Percentiles rank a stretch among this genome's conserved stretches.
Conservation (phyloP, 805 yeast species). For the Hanseniaspora singularis region DNA sequence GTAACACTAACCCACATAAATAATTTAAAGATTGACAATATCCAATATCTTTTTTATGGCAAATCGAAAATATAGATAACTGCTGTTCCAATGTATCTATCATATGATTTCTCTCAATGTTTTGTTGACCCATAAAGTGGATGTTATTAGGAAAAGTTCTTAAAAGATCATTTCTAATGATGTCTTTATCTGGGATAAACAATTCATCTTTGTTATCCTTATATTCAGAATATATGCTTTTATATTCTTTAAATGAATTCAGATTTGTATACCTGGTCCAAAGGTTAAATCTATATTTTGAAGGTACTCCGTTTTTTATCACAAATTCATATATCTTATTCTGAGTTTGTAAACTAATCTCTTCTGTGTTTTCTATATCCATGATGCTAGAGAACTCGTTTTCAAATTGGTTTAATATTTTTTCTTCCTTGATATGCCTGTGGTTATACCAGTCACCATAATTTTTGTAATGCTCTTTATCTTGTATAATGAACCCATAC, state of each 20-base stretch:
- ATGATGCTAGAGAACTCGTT: neutral
- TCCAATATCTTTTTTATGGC: conserved; percentile 43
- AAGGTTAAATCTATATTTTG: conserved; percentile 5
- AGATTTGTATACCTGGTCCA: conserved; percentile 2
- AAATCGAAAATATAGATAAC: conserved; percentile 3
- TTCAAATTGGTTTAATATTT: neutral
- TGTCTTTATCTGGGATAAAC: conserved; percentile 52
- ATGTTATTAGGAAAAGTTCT: conserved; percentile 92
- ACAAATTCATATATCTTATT: conserved; percentile 5
- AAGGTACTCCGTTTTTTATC: neutral
- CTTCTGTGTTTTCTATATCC: neutral
- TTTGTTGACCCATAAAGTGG: conserved; percentile 46
- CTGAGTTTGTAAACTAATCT: neutral
- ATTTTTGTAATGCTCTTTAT: neutral
- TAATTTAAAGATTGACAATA: conserved; percentile 94
- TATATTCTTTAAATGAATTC: neutral
- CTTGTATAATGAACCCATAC: conserved; percentile 7
- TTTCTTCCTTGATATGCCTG: neutral
- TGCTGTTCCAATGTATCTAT: conserved; percentile 7
- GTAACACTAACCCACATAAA: conserved; percentile 70
- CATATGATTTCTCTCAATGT: conserved; percentile 6
- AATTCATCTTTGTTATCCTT: conserved; percentile 11
- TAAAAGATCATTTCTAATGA: conserved; percentile 85
- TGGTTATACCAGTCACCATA: conserved; percentile 7
- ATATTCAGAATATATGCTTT: neutral